Conservation (phyloP, 2,329 filamentous ascomycete genomes). For the Trichoderma sp. region DNA sequence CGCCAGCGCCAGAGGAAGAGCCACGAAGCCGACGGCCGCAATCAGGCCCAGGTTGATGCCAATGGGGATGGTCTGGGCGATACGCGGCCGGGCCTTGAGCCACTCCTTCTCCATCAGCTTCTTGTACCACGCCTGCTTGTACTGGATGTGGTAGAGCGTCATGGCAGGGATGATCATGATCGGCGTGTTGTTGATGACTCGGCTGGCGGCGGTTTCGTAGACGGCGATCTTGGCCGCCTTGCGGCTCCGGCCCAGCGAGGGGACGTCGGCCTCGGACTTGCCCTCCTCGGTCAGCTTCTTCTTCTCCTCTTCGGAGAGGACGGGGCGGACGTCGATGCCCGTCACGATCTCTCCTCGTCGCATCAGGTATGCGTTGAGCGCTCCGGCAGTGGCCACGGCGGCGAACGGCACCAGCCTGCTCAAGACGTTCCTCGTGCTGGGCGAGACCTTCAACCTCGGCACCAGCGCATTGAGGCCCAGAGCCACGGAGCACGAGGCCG, state of each 20-base stretch:
- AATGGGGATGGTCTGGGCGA: constrained; percentile 58
- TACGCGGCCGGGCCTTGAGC: constrained; percentile 73
- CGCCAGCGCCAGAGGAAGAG: constrained; percentile 83
- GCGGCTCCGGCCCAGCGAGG: constrained; percentile 80
- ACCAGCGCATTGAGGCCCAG: constrained; percentile 89
- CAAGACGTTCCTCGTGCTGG: constrained; percentile 74
- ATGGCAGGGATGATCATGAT: constrained; percentile 97
- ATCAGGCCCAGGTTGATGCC: constrained; percentile 89
- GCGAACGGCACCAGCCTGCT: constrained; percentile 93
- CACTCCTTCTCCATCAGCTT: constrained; percentile 65
- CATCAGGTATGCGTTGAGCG: constrained; percentile 96
- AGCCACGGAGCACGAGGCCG: constrained; percentile 90
- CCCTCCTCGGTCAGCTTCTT: constrained; percentile 57
- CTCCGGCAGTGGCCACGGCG: constrained; percentile 87
- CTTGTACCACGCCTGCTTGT: constrained; percentile 45
- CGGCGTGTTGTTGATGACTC: constrained; percentile 90
- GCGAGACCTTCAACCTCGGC: constrained; percentile 78
- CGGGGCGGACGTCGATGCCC: constrained; percentile 90
- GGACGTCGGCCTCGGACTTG: constrained; percentile 64
- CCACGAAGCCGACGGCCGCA: constrained; percentile 81
- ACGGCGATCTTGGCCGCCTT: constrained; percentile 89
- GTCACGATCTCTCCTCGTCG: constrained; percentile 90
- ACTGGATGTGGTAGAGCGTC: constrained; percentile 79
- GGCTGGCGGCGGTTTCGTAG: constrained; percentile 85
- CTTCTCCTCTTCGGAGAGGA: constrained; percentile 71